Base-by-base conservation (phyloP, 176 grass and related monocot genomes). In the Urochloa ruziziensis region DNA sequence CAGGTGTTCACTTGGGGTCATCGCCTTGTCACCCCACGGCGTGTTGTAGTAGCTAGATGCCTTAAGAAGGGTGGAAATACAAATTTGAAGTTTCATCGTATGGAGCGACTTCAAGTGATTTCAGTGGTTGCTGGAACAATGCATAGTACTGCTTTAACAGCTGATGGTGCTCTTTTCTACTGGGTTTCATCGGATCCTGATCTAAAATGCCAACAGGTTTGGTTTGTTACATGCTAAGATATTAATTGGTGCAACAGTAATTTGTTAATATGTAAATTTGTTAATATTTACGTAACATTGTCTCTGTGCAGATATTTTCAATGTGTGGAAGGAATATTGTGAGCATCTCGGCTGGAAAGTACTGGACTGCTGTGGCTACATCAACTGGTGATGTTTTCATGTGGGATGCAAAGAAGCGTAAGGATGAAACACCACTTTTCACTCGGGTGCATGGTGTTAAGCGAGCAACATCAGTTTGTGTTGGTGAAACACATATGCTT, bases 1-100 rank as follows among this genome's bases (percentile, higher is more conserved):
- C 73, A 98, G 96, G 96, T 96, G 51, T 94, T 96, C 83, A 92
- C 93, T 80, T 99, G 97, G 97, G 97, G 97, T 17, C 93, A 99
- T 92, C 91, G 93, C 13, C 89, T 94, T 2, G 93, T 99, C 74
- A 99, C 89, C n/a, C 93, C 97, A 43, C 92, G 80, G 14, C 97
- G 97, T 69, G 93, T 94, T 78, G 84, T 99, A 70, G 83, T 99
- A 62, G 70, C 89, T 70, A 93, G 91, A 87, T 94, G 86, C 82
- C 82, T 94, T 78, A 99, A 91, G 83, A 99, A 99, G 81, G 87
- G 86, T 81, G 93, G 91, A 86, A 96, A 90, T 83, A 90, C 88
- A 91, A 91, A 86, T n/a, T 33, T 99, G 72, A 99, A 99, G 80
- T 96, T 99, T 78, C 93, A 99, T 61, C 82, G 91, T 51, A 91